These are phyloP conservation scores for Plasmopara halstedii DNA, from an alignment of 352 stramenopile genomes.

Conservation along the genomic window DNA sequence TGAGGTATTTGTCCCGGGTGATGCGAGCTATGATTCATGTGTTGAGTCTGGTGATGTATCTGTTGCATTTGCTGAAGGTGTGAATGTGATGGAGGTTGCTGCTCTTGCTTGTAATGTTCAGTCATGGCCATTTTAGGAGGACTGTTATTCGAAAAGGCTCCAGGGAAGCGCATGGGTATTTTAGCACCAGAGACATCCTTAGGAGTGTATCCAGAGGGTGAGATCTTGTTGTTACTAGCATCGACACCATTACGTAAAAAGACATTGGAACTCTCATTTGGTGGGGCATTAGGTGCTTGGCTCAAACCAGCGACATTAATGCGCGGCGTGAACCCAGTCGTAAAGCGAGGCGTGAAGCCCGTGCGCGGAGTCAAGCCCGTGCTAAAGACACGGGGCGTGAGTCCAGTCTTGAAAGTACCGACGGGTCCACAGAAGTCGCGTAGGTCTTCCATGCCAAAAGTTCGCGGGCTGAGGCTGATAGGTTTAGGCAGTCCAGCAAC, in stretches of 20 bases:
- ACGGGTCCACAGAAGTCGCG: conserved; percentile 75
- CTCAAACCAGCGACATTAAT: conserved; percentile 49
- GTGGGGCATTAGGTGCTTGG: conserved; percentile 24
- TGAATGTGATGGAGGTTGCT: conserved; percentile 17
- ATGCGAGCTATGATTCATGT: conserved; percentile 33
- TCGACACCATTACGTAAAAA: conserved; percentile 33
- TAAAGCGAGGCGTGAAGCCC: conserved; percentile 75
- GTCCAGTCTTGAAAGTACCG: conserved; percentile 74
- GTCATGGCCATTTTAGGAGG: conserved; percentile 50
- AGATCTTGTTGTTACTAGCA: conserved; percentile 60
- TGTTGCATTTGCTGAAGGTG: conserved; percentile 38
- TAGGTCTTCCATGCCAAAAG: conserved; percentile 80
- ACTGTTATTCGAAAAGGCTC: conserved; percentile 42
- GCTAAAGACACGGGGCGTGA: conserved; percentile 75
- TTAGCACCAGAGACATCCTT: conserved; percentile 72
- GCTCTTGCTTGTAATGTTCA: conserved; percentile 40
- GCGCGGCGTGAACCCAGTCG: conserved; percentile 67
- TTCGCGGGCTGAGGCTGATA: conserved; percentile 67
- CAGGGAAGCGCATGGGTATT: conserved; percentile 63
- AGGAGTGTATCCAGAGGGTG: conserved; percentile 65
- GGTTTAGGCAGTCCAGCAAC: conserved; percentile 46
- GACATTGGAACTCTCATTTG: conserved; percentile 36
- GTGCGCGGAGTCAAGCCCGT: conserved; percentile 73
- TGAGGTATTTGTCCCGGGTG: conserved; percentile 36
- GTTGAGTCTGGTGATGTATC: conserved; percentile 44